Conservation (phyloP, 2,329 filamentous ascomycete genomes). For the Leptographium procerum region DNA sequence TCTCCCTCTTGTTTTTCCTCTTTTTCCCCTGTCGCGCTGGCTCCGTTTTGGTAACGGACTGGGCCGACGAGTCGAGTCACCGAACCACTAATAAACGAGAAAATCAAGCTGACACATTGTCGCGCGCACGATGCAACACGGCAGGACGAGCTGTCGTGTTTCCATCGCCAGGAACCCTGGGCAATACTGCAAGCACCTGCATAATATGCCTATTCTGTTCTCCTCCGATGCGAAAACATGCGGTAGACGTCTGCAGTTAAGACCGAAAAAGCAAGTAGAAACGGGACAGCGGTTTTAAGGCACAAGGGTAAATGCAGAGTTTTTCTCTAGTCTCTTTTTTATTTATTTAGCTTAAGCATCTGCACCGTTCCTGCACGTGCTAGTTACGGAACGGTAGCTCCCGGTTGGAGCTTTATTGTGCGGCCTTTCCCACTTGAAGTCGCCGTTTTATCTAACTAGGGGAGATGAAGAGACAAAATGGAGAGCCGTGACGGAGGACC, state of each 20-base stretch:
- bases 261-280: neutral
- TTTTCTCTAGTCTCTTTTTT: too few species aligned
- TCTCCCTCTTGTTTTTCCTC: too few species aligned
- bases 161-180: neutral
- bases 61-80: neutral
- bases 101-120: neutral
- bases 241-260: neutral
- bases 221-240: neutral
- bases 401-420: neutral
- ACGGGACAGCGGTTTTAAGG: neutral
- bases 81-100: neutral
- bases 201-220: too few species aligned
- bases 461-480: neutral
- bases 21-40: too few species aligned
- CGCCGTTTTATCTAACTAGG: neutral
- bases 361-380: neutral
- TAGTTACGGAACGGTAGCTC: neutral
- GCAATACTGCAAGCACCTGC: neutral
- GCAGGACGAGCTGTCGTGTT: neutral
- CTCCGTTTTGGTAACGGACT: neutral
- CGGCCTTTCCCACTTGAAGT: neutral
- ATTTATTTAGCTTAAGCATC: too few species aligned
- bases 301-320: too few species aligned
- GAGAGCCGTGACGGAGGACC: neutral
- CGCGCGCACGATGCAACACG: neutral